Conservation (phyloP, 345 rosid species). For the Noccaea caerulescens region DNA sequence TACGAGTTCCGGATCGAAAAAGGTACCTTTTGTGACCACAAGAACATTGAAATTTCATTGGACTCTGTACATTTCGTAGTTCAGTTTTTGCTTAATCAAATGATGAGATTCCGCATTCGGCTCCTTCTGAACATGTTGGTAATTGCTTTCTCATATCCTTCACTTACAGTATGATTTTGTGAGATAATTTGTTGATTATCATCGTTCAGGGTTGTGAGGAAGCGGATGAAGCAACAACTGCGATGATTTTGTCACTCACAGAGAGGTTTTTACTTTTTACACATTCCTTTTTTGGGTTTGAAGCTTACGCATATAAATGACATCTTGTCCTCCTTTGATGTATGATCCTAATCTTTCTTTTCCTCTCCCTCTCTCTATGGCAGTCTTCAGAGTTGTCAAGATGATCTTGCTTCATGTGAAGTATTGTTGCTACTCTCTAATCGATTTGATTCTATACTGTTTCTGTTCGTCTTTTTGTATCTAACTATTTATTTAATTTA, state of each 20-base stretch:
- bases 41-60: background rate
- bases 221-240: constrained; percentile 73
- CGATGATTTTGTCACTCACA: constrained; percentile 81
- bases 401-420: constrained; percentile 58
- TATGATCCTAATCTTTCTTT: constrained; percentile 6
- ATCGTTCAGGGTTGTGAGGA: constrained; percentile 55
- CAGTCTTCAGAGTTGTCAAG: constrained; percentile 83
- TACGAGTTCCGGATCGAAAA: constrained; percentile 73
- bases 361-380: constrained; percentile 26
- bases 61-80: background rate
- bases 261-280: constrained; percentile 60
- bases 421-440: constrained; percentile 48
- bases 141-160: too few species aligned
- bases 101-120: background rate
- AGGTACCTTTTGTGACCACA: constrained; percentile 48
- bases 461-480: background rate
- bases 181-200: background rate
- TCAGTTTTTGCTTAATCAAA: background rate
- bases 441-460: background rate
- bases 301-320: background rate
- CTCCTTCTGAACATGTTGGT: background rate
- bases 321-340: background rate
- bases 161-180: too few species aligned
- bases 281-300: background rate
- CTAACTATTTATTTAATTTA: background rate